Base-by-base conservation (phyloP, 2,329 filamentous ascomycete species). In the Fusarium keratoplasticum region DNA sequence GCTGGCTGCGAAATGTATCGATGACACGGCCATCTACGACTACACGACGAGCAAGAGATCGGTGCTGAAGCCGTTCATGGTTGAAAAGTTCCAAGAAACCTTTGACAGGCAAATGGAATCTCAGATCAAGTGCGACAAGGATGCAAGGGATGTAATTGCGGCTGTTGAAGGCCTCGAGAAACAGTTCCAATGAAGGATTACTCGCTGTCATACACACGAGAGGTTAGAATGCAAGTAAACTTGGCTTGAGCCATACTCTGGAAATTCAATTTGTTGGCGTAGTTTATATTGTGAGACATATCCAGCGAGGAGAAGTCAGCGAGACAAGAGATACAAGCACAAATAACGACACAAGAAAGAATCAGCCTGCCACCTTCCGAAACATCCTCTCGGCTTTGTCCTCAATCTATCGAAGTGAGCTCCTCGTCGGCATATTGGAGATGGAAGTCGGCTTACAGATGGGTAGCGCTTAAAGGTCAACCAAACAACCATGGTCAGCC, bases 11-110 rank as follows among this genome's bases (percentile, higher is more conserved):
- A 65, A 55, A 13, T 75, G 69, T 2, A 61, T 65, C 0, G 72
- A 75, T 3, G 72, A 75, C 2, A 74, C 72, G 4, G 62, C 44
- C 0, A 73, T 75, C 0, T 75, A 75, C 7, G 72, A 75, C 47
- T 75, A 75, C 11, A 64, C 25, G 0, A 35, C 47, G 0, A 25
- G 52, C 0, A 75, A 70, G 13, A 75, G 72, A 35, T 59, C 72
- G 1, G 66, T 67, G 1, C 20, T 75, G 9, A 67, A 70, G 33
- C 72, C 72, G 0, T 75, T 75, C 5, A 75, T 75, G 72, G 66
- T 75, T 0, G 72, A 75, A 1, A 75, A 66, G 10, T 54, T 75
- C 1, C 66, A 61, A 35, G 27, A 60, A 4, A 75, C 72, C 2
- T 75, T 70, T 3, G 33, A 59, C 2, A 16, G 52, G 6, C 72